A percentile compares a stretch with the other conserved stretches of the same genome.
Evolutionary conservation across 148 eudicot species (phyloP).

Genomic region (Fagopyrum homotropicum): DNA sequence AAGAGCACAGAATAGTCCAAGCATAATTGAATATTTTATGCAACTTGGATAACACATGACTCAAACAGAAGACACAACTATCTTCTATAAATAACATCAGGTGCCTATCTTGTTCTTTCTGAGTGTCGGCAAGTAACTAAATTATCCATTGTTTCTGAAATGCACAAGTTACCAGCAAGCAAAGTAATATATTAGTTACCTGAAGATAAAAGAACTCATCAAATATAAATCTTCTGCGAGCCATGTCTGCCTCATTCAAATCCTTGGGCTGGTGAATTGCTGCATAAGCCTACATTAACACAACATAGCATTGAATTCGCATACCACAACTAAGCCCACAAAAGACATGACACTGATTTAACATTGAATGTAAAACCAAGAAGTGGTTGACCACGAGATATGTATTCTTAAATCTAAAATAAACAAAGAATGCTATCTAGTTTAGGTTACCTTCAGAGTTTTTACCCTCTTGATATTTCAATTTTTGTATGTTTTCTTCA

Average conservation of each 20-base stretch:
- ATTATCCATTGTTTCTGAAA: neutral
- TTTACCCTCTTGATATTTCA: neutral
- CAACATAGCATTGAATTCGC: slow-evolving; percentile 5
- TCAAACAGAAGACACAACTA: neutral
- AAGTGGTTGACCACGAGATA: neutral
- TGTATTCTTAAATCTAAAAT: neutral
- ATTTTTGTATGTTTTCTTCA: neutral
- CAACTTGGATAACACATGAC: neutral
- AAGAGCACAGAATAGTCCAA: neutral
- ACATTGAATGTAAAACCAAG: neutral
- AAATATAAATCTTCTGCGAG: slow-evolving; percentile 89
- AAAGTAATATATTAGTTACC: slow-evolving; percentile 27
- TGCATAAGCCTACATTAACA: slow-evolving; percentile 62
- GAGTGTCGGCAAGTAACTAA: neutral
- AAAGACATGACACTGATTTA: neutral
- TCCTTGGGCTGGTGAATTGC: slow-evolving; percentile 83
- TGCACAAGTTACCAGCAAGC: slow-evolving; percentile 6
- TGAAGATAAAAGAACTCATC: slow-evolving; percentile 97
- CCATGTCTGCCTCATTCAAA: slow-evolving; percentile 63
- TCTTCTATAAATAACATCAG: neutral
- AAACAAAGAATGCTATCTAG: neutral
- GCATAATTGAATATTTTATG: slow-evolving; percentile 2
- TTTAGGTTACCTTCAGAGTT: neutral
- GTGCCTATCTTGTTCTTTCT: neutral
- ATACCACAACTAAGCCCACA: neutral